Percentiles rank a stretch among this genome's conserved stretches.
These are phyloP conservation scores for Linderniella brevidens DNA, from an alignment of 257 asterid species.

Conservation along the genomic window DNA sequence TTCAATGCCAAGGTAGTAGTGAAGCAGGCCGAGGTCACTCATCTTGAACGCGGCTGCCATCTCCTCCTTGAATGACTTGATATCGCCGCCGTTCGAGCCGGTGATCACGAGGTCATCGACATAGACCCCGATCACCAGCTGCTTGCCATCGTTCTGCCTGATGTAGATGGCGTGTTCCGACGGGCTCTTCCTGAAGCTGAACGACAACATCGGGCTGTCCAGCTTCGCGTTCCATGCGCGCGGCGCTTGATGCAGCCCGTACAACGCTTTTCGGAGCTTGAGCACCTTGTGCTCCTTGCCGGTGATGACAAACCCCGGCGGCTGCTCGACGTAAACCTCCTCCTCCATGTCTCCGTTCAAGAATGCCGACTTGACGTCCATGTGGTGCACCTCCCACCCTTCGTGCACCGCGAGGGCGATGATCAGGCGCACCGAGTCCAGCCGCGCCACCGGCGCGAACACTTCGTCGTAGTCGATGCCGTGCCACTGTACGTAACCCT, in stretches of 20 bases:
- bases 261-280: background rate
- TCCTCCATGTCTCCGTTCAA: slow-evolving; percentile 1
- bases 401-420: background rate
- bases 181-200: background rate
- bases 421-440: background rate
- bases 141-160: background rate
- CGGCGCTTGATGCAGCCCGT: too few relatives aligned
- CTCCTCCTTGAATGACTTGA: background rate
- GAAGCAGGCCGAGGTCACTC: background rate
- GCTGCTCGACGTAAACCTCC: background rate
- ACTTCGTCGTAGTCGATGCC: background rate
- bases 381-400: background rate
- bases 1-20: background rate
- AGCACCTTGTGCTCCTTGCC: background rate
- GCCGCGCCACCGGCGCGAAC: background rate
- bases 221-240: background rate
- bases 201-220: background rate
- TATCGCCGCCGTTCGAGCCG: background rate
- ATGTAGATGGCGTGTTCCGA: background rate
- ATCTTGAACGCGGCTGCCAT: background rate
- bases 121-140: slow-evolving; percentile 1
- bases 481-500: background rate
- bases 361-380: background rate
- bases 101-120: background rate
- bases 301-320: background rate